Percentiles rank a stretch among this genome's conserved stretches.
Evolutionary conservation across 2,329 filamentous ascomycete genomes (phyloP).

Genomic region (Ambrosiella cleistominuta): DNA sequence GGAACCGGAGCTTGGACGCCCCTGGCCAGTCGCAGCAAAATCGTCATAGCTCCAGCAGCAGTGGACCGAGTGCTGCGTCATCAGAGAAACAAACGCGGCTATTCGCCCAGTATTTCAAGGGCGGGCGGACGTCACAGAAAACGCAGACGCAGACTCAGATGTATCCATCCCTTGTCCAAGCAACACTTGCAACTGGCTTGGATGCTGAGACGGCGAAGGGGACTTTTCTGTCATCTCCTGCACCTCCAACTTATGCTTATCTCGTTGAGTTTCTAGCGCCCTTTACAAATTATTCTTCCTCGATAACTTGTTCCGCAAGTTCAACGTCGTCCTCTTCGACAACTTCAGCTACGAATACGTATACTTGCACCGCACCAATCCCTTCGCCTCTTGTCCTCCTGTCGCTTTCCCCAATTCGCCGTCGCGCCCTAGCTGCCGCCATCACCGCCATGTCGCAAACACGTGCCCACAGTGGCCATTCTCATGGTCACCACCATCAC

Average conservation of each 20-base stretch:
- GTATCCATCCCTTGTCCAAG: not conserved
- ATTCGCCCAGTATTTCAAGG: not conserved
- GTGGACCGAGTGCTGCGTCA: slow-evolving; percentile 1
- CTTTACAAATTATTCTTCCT: not conserved
- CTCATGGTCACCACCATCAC: slow-evolving; percentile 40
- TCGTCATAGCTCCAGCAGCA: not conserved
- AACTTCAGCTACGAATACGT: slow-evolving; percentile 16
- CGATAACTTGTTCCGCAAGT: not conserved
- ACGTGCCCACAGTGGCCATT: slow-evolving; percentile 8
- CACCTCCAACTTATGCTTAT: not conserved
- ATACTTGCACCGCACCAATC: slow-evolving; percentile 13
- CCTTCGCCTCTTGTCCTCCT: slow-evolving; percentile 7
- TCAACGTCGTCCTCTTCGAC: not conserved
- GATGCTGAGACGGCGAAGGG: not conserved
- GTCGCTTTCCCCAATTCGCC: slow-evolving; percentile 3
- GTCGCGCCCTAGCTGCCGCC: slow-evolving; percentile 4
- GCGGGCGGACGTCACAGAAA: not conserved
- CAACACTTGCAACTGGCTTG: not conserved
- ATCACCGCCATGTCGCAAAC: slow-evolving; percentile 7
- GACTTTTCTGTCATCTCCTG: not conserved
- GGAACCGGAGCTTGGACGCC: not conserved
- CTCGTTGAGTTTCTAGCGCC: slow-evolving; percentile 6
- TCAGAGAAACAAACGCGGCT: not conserved
- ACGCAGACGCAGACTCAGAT: too few species aligned
- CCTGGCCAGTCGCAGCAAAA: not conserved